Percentiles rank a stretch among this genome's conserved stretches.
Evolutionary conservation across 495 filamentous ascomycete species (phyloP).

Genomic region (Aspergillus sclerotioniger): DNA sequence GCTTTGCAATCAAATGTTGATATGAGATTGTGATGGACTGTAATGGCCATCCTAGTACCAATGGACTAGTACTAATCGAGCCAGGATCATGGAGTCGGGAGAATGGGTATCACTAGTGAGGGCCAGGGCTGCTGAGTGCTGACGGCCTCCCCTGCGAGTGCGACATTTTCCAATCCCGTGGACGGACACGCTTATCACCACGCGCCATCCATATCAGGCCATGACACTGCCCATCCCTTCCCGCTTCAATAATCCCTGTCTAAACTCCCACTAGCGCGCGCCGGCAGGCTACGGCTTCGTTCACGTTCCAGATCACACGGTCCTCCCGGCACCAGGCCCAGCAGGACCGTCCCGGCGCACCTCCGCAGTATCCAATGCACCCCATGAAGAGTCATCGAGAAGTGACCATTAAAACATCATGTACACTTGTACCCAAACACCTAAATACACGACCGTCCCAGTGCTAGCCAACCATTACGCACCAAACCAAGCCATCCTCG

Average conservation of each 20-base stretch:
- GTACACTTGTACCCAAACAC: conserved; percentile 13
- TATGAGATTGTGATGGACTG: too few species aligned
- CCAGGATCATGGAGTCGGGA: too few species aligned
- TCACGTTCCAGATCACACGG: neutral
- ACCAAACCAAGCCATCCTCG: conserved; percentile 7
- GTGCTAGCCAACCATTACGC: neutral
- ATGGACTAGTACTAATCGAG: too few species aligned
- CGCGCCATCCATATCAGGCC: neutral
- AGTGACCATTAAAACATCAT: conserved; percentile 5
- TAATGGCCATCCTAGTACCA: too few species aligned
- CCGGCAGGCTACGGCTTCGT: neutral
- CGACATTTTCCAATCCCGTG: neutral
- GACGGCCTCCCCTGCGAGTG: too few species aligned
- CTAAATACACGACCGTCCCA: conserved; percentile 6
- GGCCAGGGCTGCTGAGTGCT: too few species aligned
- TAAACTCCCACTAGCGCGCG: neutral
- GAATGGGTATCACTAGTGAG: too few species aligned
- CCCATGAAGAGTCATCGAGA: neutral
- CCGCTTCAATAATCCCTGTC: neutral
- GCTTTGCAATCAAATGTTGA: too few species aligned
- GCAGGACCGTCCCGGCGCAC: neutral
- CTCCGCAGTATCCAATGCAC: neutral
- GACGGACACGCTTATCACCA: neutral
- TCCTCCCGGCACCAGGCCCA: neutral
- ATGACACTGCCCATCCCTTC: neutral